Evolutionary conservation across 805 yeast genomes (phyloP), one percentile per base, ranked within the genome.

Genomic region (Hyphopichia homilentoma): DNA sequence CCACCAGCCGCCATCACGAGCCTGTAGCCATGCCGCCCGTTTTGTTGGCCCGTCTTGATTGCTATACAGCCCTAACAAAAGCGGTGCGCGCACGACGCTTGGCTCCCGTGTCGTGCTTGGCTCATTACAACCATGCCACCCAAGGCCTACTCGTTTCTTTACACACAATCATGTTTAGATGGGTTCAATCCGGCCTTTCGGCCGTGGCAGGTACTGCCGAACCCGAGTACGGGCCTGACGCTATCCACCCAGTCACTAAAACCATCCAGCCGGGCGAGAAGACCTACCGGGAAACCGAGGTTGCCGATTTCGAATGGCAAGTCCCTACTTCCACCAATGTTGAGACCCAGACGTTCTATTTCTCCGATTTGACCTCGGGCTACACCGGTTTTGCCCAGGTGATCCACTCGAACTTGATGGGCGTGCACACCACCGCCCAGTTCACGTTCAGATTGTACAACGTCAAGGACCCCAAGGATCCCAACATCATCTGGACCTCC

Each of bases 131-230:
- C n/a, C n/a, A n/a, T n/a, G n/a, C n/a, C n/a, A n/a, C n/a, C n/a
- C n/a, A n/a, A n/a, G n/a, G n/a, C n/a, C n/a, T n/a, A n/a, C n/a
- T n/a, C n/a, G n/a, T n/a, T n/a, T n/a, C n/a, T n/a, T n/a, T n/a
- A n/a, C n/a, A 16, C 33, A 8, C 6, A 12, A 32, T 25, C 35
- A 81, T 82, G 89, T 64, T 82, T 33, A 81, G 79, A 75, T 83
- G 88, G 88, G 83, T 83, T 38, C 89, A 83, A 66, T 81, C 87
- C 41, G 80, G 88, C 45, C 70, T 84, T 33, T 85, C 97, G n/a
- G 93, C 94, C 5, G 93, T 88, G 28, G 90, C 97, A 5, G 98
- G 98, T 34, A 77, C 95, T 8, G 96, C 96, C 2, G 98, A 93
- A 59, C 98, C 98, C 16, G 95, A 84, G 54, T 93, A 93, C 51